A percentile compares a stretch with the other conserved stretches of the same genome.
phyloP scores from a whole-genome alignment of 306 rosid genomes.

The Prunus fruticosa region DNA sequence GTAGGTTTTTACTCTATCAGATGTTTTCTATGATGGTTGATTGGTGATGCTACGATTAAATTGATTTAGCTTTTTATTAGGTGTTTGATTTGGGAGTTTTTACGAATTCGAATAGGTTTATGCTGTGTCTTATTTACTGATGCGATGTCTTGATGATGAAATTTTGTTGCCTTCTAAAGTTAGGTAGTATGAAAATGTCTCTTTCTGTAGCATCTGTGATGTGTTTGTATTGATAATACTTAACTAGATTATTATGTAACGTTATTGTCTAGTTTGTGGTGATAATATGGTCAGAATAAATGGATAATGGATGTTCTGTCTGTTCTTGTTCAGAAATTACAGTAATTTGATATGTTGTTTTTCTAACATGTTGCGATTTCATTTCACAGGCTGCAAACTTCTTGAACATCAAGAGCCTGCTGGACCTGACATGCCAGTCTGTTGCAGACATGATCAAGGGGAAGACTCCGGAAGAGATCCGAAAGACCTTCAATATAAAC shows the following conservation, averaged over 20 bases:
- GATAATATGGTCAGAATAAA: background rate
- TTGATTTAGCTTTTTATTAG: background rate
- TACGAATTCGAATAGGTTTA: background rate
- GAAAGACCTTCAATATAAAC: conserved; percentile 67
- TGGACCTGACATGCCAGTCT: conserved; percentile 71
- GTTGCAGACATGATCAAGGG: conserved; percentile 86
- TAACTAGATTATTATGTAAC: background rate
- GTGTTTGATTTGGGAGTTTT: background rate
- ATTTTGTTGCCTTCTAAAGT: background rate
- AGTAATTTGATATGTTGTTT: background rate
- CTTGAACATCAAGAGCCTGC: conserved; percentile 69
- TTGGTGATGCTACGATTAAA: background rate
- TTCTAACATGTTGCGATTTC: background rate
- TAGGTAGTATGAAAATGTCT: background rate
- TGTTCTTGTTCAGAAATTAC: background rate
- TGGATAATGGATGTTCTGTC: background rate
- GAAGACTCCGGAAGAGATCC: conserved; percentile 72
- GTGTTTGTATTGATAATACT: background rate
- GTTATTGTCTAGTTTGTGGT: background rate
- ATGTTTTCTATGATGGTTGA: background rate
- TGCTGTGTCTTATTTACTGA: background rate
- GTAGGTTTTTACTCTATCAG: background rate
- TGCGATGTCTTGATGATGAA: background rate
- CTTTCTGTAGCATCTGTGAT: background rate
- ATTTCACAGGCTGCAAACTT: conserved; percentile 67